Evolutionary conservation across 164 flowering plant species (phyloP).

Genomic region (Vitis amurensis): DNA sequence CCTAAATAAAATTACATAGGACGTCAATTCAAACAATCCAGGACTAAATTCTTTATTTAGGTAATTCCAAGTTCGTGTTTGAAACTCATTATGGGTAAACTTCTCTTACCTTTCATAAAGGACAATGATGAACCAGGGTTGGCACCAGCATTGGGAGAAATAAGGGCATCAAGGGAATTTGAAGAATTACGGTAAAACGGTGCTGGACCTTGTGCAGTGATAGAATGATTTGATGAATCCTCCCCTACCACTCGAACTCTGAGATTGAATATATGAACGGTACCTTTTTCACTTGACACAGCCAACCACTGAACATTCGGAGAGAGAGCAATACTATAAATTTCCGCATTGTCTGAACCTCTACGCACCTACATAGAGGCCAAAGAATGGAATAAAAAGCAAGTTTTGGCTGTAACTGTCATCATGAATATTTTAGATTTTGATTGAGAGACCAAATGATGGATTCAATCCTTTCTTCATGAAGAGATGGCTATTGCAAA

Average conservation of each 20-base stretch:
- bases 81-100: conserved; percentile 1
- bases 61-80: neutral
- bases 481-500: too few relatives aligned
- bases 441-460: too few relatives aligned
- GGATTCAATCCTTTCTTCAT: too few relatives aligned
- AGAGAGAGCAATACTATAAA: conserved; percentile 46
- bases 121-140: conserved; percentile 80
- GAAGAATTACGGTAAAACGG: conserved; percentile 59
- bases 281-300: conserved; percentile 56
- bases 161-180: conserved; percentile 57
- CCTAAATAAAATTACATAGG: too few relatives aligned
- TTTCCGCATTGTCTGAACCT: conserved; percentile 56
- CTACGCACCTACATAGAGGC: conserved; percentile 40
- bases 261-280: conserved; percentile 53
- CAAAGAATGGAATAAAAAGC: neutral
- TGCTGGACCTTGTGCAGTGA: conserved; percentile 29
- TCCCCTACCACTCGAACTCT: conserved; percentile 70
- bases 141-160: conserved; percentile 58
- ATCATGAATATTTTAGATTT: neutral
- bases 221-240: conserved; percentile 45
- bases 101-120: conserved; percentile 79
- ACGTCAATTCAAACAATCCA: too few relatives aligned
- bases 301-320: conserved; percentile 53
- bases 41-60: too few relatives aligned
- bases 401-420: neutral